Evolutionary conservation across 2,329 filamentous ascomycete species (phyloP), one percentile per base, ranked within the genome.

Genomic region (Aspergillus sojae): DNA sequence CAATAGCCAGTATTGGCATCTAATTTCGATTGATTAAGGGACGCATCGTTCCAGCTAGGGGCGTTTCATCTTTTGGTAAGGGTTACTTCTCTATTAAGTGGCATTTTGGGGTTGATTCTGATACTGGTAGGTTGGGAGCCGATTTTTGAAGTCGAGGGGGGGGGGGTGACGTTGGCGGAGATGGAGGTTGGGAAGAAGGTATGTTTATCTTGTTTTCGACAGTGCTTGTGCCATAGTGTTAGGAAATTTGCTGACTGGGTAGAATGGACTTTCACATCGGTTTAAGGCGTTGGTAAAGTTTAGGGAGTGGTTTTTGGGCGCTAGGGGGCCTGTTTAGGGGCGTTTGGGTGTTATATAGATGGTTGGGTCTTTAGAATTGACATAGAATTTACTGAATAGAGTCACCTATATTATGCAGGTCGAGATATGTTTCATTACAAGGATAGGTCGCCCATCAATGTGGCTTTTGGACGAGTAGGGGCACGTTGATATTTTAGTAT

Each of bases 101-200:
- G 10, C 10, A 9, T 23, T 5, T 4, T 16, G 34, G n/a, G 26
- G 11, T 14, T 32, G 59, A 58, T 65, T 28, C 67, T 53, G n/a
- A 32, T 39, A 32, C 12, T 14, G 39, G 12, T 23, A 94, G 92
- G 93, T 57, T 96, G 93, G 93, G 93, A 97, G 75, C 87, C 93
- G 4, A 89, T 94, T 67, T 97, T 97, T 71, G 93, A 97, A 79
- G 92, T 93, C 70, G 85, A 93, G 64, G 92, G 92, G 70, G 85
- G 93, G 65, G 92, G 92, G 34, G 82, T 91, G 79, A 97, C 93
- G 82, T 85, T 94, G 72, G 93, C 93, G 34, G 93, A 97, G 80
- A 96, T 97, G 93, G 88, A 90, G 59, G 91, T 86, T 64, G 80
- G 89, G 78, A 92, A 91, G 30, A 72, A 71, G 67, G 71, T 73